These are phyloP conservation scores for Trichoderma oligosporum DNA, from an alignment of 2,329 filamentous ascomycete species.

Conservation along the genomic window DNA sequence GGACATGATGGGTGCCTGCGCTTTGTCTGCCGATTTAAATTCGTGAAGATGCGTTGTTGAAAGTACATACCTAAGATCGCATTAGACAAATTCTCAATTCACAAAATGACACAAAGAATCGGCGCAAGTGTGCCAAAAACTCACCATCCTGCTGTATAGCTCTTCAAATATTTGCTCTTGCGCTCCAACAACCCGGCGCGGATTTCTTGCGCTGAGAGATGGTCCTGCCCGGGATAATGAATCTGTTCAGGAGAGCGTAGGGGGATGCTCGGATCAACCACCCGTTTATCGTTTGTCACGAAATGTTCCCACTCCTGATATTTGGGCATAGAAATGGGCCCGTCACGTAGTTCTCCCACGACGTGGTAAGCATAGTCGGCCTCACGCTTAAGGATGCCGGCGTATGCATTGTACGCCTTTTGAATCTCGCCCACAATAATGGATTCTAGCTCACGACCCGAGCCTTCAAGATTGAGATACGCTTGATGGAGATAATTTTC, in stretches of 20 bases:
- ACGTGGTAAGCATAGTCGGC: slow-evolving; percentile 75
- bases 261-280: slow-evolving; percentile 80
- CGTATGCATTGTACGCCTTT: slow-evolving; percentile 93
- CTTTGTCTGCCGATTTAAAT: slow-evolving; percentile 96
- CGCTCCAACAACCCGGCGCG: slow-evolving; percentile 88
- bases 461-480: slow-evolving; percentile 89
- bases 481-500: slow-evolving; percentile 97
- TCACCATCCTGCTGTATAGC: slow-evolving; percentile 91
- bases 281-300: slow-evolving; percentile 74
- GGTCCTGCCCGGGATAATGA: slow-evolving; percentile 84
- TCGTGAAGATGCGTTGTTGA: slow-evolving; percentile 97
- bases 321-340: slow-evolving; percentile 88
- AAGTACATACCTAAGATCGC: slow-evolving; percentile 72
- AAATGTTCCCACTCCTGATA: slow-evolving; percentile 88
- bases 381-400: slow-evolving; percentile 86
- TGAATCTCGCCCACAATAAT: slow-evolving; percentile 98
- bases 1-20: slow-evolving; percentile 90
- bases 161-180: slow-evolving; percentile 98
- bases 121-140: too few relatives aligned
- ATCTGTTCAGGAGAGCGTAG: slow-evolving; percentile 77
- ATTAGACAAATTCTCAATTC: too few relatives aligned
- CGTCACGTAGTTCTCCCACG: slow-evolving; percentile 75
- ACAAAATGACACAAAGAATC: too few relatives aligned
- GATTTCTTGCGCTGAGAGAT: slow-evolving; percentile 77
- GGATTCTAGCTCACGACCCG: slow-evolving; percentile 88